Percentiles rank a stretch among this genome's conserved stretches.
Conservation (phyloP, 345 rosid species). For the Hypericum androsaemum region DNA sequence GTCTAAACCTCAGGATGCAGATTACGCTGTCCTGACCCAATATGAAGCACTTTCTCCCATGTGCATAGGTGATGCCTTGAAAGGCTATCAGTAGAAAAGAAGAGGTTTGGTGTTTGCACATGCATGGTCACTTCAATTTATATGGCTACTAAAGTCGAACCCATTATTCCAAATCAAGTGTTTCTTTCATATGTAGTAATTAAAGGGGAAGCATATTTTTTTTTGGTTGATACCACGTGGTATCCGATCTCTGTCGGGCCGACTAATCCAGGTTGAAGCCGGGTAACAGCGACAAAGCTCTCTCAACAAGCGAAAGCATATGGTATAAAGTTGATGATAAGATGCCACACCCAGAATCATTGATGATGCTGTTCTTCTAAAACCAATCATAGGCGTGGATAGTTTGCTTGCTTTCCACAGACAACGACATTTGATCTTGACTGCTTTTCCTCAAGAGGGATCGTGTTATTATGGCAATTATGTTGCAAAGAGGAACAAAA, state of each 20-base stretch:
- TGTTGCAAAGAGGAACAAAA: too few relatives aligned
- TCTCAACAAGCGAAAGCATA: conserved; percentile 5
- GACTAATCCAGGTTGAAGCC: too few relatives aligned
- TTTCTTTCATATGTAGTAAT: too few relatives aligned
- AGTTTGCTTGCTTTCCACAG: conserved; percentile 20
- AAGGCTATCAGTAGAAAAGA: too few relatives aligned
- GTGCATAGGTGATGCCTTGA: background rate
- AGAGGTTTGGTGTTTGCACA: background rate
- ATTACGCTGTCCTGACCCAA: conserved; percentile 44
- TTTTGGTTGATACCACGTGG: too few relatives aligned
- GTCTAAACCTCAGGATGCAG: conserved; percentile 80
- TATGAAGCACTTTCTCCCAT: background rate
- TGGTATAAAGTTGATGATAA: conserved; percentile 28
- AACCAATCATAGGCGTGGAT: conserved; percentile 30
- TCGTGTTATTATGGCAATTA: conserved; percentile 9
- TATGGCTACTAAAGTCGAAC: too few relatives aligned
- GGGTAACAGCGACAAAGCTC: too few relatives aligned
- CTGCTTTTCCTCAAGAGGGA: conserved; percentile 23
- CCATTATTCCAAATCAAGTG: too few relatives aligned
- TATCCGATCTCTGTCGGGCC: too few relatives aligned
- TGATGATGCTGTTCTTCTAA: conserved; percentile 34
- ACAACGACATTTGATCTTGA: conserved; percentile 32
- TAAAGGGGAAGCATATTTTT: too few relatives aligned
- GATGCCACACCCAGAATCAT: conserved; percentile 27
- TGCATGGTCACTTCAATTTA: conserved; percentile 9